phyloP scores from a whole-genome alignment of 148 eudicot species.

The Chenopodium formosanum region DNA sequence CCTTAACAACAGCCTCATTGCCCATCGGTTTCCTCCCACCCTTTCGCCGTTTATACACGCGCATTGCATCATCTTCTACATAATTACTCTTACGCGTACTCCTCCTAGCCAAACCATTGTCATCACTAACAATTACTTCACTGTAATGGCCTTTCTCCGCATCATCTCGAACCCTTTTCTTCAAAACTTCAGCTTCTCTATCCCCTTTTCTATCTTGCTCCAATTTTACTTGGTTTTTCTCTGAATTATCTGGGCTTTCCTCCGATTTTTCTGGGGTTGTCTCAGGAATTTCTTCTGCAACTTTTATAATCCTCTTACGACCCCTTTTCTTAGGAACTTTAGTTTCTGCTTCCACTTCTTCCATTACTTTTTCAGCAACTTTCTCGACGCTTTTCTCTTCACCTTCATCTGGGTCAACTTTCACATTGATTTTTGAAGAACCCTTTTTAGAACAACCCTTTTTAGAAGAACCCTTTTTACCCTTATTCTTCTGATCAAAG shows the following conservation, averaged over 20 bases:
- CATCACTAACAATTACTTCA: neutral
- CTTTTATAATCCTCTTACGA: too few relatives aligned
- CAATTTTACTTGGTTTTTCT: neutral
- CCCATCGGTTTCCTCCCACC: neutral
- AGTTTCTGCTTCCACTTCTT: neutral
- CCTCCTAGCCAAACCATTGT: neutral
- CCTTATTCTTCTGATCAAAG: too few relatives aligned
- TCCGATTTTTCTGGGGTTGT: neutral
- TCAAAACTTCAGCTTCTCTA: neutral
- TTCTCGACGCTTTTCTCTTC: too few relatives aligned
- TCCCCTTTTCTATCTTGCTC: neutral
- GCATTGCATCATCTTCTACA: neutral
- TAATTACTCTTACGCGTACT: neutral
- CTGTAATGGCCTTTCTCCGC: slow-evolving; percentile 2
- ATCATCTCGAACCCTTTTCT: neutral
- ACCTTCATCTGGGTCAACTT: too few relatives aligned
- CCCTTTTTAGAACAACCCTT: too few relatives aligned
- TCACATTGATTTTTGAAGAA: too few relatives aligned
- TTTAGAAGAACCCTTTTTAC: too few relatives aligned
- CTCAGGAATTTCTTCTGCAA: neutral
- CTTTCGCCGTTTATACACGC: neutral
- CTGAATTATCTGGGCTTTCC: neutral
- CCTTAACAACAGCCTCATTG: neutral
- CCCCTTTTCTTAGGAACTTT: neutral
- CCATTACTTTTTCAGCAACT: neutral